Evolutionary conservation across 345 rosid genomes (phyloP).

Genomic region (Kernera saxatilis): DNA sequence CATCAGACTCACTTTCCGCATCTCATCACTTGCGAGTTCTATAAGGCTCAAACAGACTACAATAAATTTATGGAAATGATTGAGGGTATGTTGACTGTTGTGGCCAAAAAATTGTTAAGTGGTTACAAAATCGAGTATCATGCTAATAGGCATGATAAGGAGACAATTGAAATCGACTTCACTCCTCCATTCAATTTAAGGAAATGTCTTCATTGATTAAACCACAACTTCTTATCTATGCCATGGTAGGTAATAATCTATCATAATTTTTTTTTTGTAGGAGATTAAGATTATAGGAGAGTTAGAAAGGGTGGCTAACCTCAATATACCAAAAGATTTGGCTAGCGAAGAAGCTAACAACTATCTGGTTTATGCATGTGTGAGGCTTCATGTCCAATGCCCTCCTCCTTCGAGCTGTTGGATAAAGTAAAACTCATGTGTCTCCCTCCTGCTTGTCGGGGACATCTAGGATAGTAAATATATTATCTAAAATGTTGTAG

Average conservation of each 20-base stretch:
- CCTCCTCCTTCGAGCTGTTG: constrained; percentile 69
- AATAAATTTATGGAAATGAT: constrained; percentile 74
- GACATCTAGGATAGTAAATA: too few species aligned
- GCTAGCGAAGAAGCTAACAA: constrained; percentile 59
- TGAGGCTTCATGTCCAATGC: constrained; percentile 57
- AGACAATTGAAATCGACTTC: constrained; percentile 80
- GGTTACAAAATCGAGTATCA: constrained; percentile 82
- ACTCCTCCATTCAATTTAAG: constrained; percentile 59
- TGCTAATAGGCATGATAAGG: constrained; percentile 71
- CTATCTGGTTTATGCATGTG: constrained; percentile 54
- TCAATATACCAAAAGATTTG: constrained; percentile 64
- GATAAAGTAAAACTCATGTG: too few species aligned
- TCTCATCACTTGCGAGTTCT: constrained; percentile 82
- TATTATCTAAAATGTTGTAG: too few species aligned
- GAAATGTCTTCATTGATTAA: constrained; percentile 43
- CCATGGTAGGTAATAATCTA: background rate
- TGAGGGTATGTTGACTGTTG: constrained; percentile 80
- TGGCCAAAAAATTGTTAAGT: constrained; percentile 85
- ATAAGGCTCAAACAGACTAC: constrained; percentile 86
- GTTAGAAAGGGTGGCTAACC: constrained; percentile 62
- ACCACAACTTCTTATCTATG: background rate
- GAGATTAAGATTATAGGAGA: constrained; percentile 72
- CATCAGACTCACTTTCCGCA: constrained; percentile 88
- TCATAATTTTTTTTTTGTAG: constrained; percentile 21
- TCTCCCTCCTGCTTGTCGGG: too few species aligned